A percentile compares a stretch with the other conserved stretches of the same genome.
Conservation (phyloP, 148 eudicot genomes). For the Talinum fruticosum region DNA sequence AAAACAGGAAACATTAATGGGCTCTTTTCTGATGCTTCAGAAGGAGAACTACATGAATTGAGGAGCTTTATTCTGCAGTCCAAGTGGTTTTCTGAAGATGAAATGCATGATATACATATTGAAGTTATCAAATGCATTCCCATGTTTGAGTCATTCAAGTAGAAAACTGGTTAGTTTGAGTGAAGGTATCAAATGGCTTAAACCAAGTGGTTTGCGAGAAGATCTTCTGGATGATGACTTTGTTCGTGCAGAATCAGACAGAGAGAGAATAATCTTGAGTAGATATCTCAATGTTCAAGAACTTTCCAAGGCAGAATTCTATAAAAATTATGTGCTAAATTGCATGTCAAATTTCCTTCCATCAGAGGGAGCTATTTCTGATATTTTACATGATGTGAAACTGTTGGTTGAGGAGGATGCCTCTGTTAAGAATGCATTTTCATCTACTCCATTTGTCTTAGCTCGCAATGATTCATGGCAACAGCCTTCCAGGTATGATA, state of each 20-base stretch:
- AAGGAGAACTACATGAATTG: slow-evolving; percentile 86
- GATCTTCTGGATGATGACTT: slow-evolving; percentile 87
- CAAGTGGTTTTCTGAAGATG: slow-evolving; percentile 81
- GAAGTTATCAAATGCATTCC: slow-evolving; percentile 71
- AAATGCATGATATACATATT: slow-evolving; percentile 49
- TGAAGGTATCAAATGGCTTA: slow-evolving; percentile 68
- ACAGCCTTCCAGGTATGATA: slow-evolving; percentile 78
- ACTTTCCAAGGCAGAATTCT: slow-evolving; percentile 65
- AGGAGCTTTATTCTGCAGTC: slow-evolving; percentile 93
- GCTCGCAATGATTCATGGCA: slow-evolving; percentile 75
- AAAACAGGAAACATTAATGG: slow-evolving; percentile 45
- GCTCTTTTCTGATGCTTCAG: slow-evolving; percentile 71
- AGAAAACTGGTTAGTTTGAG: slow-evolving; percentile 66
- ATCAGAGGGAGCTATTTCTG: slow-evolving; percentile 59
- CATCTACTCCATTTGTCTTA: slow-evolving; percentile 72
- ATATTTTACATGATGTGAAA: slow-evolving; percentile 63
- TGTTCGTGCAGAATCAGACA: slow-evolving; percentile 81
- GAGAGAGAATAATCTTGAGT: slow-evolving; percentile 68
- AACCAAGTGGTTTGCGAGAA: slow-evolving; percentile 70
- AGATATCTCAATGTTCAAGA: slow-evolving; percentile 57
- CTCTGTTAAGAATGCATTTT: slow-evolving; percentile 58
- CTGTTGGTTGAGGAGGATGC: slow-evolving; percentile 64
- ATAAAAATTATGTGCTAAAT: slow-evolving; percentile 68
- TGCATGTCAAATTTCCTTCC: slow-evolving; percentile 74
- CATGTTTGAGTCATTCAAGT: slow-evolving; percentile 83